Conservation (phyloP, 345 rosid genomes). For the Crucihimalaya himalaica region DNA sequence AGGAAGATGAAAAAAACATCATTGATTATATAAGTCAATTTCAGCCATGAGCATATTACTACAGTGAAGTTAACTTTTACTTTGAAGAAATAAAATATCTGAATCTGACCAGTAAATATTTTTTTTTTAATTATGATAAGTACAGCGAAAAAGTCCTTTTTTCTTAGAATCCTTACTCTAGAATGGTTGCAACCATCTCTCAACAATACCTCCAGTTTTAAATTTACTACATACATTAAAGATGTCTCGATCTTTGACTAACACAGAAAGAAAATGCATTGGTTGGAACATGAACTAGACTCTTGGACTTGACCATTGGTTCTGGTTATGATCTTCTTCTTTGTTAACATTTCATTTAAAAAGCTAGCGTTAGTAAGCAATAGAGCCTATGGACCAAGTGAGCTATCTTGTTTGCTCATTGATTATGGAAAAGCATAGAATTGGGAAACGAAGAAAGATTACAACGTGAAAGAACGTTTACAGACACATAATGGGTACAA, state of each 20-base stretch:
- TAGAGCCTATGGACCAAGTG: not conserved
- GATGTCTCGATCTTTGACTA: not conserved
- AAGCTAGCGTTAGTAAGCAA: not conserved
- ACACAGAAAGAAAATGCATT: not conserved
- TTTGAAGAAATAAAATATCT: not conserved
- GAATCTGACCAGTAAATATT: not conserved
- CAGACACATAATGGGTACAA: no score
- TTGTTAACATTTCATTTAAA: not conserved
- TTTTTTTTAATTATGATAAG: no score
- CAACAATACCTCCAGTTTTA: not conserved
- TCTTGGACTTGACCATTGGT: not conserved
- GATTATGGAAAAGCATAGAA: not conserved
- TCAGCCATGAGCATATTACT: not conserved
- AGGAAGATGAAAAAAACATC: not conserved
- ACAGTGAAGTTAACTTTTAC: constrained; percentile 1
- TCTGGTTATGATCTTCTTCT: not conserved
- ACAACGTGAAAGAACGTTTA: not conserved
- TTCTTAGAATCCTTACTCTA: not conserved
- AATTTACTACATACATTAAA: not conserved
- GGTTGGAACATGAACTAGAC: not conserved
- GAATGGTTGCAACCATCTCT: not conserved
- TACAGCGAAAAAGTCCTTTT: not conserved
- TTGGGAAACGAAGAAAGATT: not conserved
- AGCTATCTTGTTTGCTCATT: not conserved
- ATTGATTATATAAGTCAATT: not conserved